A percentile compares a stretch with the other conserved stretches of the same genome.
These are phyloP conservation scores for Nicotiana tomentosiformis DNA, from an alignment of 257 asterid species.

Conservation along the genomic window DNA sequence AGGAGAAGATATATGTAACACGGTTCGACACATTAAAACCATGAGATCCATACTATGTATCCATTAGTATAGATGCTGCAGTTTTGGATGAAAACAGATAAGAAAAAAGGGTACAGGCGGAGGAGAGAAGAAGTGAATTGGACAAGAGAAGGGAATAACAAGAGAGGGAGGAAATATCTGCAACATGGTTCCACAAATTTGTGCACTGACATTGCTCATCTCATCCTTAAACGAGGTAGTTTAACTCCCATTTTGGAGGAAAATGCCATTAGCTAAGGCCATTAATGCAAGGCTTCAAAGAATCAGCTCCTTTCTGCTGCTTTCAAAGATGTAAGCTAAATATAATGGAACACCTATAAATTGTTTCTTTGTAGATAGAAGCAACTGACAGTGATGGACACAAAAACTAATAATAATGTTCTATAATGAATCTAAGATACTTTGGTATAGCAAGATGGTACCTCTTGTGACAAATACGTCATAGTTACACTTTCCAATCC, in stretches of 20 bases:
- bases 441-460: neutral
- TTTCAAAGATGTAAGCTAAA: neutral
- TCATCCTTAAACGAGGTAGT: neutral
- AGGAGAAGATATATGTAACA: neutral
- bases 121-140: neutral
- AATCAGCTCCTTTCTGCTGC: neutral
- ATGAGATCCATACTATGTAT: neutral
- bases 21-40: neutral
- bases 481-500: neutral
- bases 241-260: neutral
- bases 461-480: neutral
- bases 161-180: neutral
- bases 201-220: neutral
- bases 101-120: neutral
- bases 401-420: neutral
- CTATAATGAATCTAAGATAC: neutral
- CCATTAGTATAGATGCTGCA: neutral
- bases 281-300: neutral
- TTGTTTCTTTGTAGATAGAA: neutral
- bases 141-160: neutral
- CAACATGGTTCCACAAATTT: neutral
- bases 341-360: neutral
- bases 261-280: neutral
- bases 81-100: neutral
- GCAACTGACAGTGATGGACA: neutral